Evolutionary conservation across 202 grass and related monocot genomes (phyloP).

Genomic region (Zoysia matrella): DNA sequence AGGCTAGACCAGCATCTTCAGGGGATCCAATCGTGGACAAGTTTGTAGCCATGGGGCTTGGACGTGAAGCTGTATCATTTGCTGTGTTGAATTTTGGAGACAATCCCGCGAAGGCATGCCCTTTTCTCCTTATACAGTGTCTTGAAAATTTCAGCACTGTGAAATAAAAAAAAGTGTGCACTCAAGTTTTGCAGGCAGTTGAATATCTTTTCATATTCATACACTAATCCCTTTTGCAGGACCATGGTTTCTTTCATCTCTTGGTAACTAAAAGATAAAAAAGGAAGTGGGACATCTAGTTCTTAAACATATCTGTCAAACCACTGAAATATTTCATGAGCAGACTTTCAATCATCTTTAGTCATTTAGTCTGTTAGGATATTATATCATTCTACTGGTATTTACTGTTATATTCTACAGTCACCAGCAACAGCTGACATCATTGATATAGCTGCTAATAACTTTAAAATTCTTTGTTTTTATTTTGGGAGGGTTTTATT

Average conservation of each 20-base stretch:
- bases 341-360: not conserved
- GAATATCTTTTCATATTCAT: not conserved
- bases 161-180: not conserved
- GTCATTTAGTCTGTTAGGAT: not conserved
- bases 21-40: constrained; percentile 87
- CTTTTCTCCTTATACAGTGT: constrained; percentile 4
- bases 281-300: not conserved
- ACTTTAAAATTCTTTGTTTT: too few species aligned
- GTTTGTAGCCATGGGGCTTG: constrained; percentile 76
- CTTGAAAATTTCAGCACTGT: not conserved
- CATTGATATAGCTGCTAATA: not conserved
- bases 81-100: constrained; percentile 94
- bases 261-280: not conserved
- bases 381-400: not conserved
- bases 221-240: not conserved
- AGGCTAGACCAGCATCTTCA: constrained; percentile 56
- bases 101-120: constrained; percentile 70
- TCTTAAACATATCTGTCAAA: not conserved
- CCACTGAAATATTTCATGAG: not conserved
- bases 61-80: constrained; percentile 86
- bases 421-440: not conserved
- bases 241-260: not conserved
- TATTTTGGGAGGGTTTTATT: not conserved
- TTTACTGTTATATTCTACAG: not conserved
- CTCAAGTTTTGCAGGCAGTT: not conserved